Conservation (phyloP, 371 early-diverging fungal genomes). For the Mortierella sp. region DNA sequence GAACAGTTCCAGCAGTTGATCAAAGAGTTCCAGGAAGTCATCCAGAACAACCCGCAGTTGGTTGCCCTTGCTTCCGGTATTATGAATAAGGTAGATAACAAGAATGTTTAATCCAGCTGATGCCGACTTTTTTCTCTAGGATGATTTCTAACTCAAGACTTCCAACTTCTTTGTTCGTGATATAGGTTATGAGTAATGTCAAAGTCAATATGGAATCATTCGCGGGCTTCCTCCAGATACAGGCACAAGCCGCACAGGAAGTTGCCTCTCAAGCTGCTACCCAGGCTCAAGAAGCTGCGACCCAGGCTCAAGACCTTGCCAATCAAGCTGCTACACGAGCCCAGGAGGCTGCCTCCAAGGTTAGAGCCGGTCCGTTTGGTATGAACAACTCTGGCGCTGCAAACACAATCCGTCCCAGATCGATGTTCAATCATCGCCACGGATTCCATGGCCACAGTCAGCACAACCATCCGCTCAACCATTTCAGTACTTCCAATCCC, state of each 20-base stretch:
- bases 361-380: background rate
- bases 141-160: background rate
- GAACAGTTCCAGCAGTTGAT: constrained; percentile 52
- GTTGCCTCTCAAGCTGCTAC: constrained; percentile 23
- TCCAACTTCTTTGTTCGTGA: background rate
- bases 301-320: background rate
- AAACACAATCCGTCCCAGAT: constrained; percentile 4
- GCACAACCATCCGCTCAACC: background rate
- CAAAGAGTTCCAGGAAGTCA: constrained; percentile 51
- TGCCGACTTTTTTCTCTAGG: background rate
- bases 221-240: constrained; percentile 22
- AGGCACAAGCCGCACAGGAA: constrained; percentile 34
- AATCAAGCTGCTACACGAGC: background rate
- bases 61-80: constrained; percentile 35
- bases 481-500: constrained; percentile 7
- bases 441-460: constrained; percentile 11
- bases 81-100: constrained; percentile 32
- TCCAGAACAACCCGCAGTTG: constrained; percentile 51
- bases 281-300: constrained; percentile 28
- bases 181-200: constrained; percentile 37
- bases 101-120: background rate
- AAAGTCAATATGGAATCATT: constrained; percentile 52
- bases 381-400: background rate
- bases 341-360: constrained; percentile 9
- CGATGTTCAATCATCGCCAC: background rate